These are phyloP conservation scores for Angomonas desouzai DNA, from an alignment of 208 protist species.

Conservation along the genomic window DNA sequence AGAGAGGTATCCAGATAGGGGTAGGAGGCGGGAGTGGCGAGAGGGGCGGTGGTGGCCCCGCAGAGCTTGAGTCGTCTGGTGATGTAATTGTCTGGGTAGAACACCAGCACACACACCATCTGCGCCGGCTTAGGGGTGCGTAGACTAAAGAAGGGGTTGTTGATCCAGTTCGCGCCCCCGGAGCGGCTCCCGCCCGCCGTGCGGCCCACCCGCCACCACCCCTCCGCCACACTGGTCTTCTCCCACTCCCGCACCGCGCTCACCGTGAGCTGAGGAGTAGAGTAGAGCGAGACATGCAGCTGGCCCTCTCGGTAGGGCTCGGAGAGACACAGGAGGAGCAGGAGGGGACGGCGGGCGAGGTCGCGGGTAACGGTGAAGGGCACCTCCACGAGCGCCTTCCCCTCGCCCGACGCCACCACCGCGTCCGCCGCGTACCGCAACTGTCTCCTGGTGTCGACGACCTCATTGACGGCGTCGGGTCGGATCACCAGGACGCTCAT, in stretches of 20 bases:
- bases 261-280: conserved; percentile 45
- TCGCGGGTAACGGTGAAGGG: conserved; percentile 42
- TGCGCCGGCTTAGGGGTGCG: conserved; percentile 52
- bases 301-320: conserved; percentile 73
- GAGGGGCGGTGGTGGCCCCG: conserved; percentile 64
- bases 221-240: conserved; percentile 43
- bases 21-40: conserved; percentile 48
- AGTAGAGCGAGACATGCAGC: conserved; percentile 63
- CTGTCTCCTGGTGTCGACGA: conserved; percentile 52
- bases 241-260: conserved; percentile 69
- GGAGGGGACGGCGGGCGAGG: conserved; percentile 28
- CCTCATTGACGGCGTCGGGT: conserved; percentile 23
- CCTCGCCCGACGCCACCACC: conserved; percentile 31
- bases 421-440: conserved; percentile 42
- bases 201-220: conserved; percentile 76
- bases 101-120: conserved; percentile 72
- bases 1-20: conserved; percentile 64
- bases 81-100: conserved; percentile 75
- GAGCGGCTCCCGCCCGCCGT: conserved; percentile 71
- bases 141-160: conserved; percentile 85
- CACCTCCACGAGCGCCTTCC: conserved; percentile 20
- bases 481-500: conserved; percentile 70
- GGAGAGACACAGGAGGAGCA: conserved; percentile 69
- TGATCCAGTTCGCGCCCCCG: conserved; percentile 76
- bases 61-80: conserved; percentile 59